These are phyloP conservation scores for Stenogyne calaminthoides DNA, from an alignment of 305 asterid species.

Conservation along the genomic window DNA sequence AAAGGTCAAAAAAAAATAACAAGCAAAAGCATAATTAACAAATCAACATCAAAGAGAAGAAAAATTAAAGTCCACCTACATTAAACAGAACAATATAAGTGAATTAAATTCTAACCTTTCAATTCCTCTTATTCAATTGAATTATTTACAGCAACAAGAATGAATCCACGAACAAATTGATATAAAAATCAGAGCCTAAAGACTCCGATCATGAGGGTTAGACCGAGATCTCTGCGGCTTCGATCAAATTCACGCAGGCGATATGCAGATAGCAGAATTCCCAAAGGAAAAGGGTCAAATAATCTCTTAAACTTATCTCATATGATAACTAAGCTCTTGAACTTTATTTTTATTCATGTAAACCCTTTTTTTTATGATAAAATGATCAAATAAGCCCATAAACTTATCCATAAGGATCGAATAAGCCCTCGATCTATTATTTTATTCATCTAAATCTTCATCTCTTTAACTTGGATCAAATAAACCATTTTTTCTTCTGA, in stretches of 20 bases:
- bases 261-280: constrained; percentile 28
- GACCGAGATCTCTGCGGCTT: constrained; percentile 40
- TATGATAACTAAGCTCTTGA: too few species aligned
- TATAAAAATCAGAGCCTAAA: constrained; percentile 16
- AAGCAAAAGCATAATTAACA: constrained; percentile 12
- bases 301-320: too few species aligned
- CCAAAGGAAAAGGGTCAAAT: too few species aligned
- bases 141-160: neutral
- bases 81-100: neutral
- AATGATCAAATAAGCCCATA: too few species aligned
- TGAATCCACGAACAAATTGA: constrained; percentile 6
- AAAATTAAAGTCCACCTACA: constrained; percentile 3
- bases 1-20: constrained; percentile 22
- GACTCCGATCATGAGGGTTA: constrained; percentile 38
- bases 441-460: too few species aligned
- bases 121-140: constrained; percentile 14
- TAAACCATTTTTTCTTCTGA: too few species aligned
- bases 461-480: too few species aligned
- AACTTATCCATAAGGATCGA: too few species aligned
- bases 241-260: constrained; percentile 38
- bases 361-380: too few species aligned
- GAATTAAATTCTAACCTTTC: constrained; percentile 30
- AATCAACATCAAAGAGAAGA: constrained; percentile 27
- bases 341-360: too few species aligned
- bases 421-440: too few species aligned